Base-by-base conservation (phyloP, 2,329 filamentous ascomycete species). In the Hymenoscyphus linearis region DNA sequence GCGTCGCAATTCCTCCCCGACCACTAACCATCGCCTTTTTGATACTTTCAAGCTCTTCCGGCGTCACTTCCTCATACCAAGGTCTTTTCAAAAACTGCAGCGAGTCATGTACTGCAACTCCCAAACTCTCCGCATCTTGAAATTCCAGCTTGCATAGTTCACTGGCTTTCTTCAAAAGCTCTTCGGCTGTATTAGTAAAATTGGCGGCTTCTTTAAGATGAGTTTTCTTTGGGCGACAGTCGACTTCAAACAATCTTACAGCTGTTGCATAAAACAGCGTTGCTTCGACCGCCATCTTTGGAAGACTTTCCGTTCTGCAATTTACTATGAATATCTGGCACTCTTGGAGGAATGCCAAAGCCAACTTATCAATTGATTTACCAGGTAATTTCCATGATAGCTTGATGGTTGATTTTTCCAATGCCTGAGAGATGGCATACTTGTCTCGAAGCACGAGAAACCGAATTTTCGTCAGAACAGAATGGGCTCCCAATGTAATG, bases 1-100 rank as follows among this genome's bases (percentile, higher is more conserved):
- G 73, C 0, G 74, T 76, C 0, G 72, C 69, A 18, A 78, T 77
- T 0, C 77, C 77, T 0, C 61, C 37, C 0, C 69, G 64, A 7
- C 80, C 80, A 0, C 65, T 73, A 3, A 78, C 72, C 79, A 83
- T 82, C 1, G 79, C 79, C 1, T 64, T 58, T 53, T 79, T 79
- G 62, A 82, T 78, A 2, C 76, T 74, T 0, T 69, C 69, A 7
- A 79, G 52, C 64, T 81, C 79, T 16, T 78, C 75, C 0, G 70
- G 60, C 0, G 77, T 77, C 1, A 80, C 73, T 1, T 70, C 63
- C 31, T 77, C 73, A 58, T 80, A 79, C 64, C 73, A 73, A 9
- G 73, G 66, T 31, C 66, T 68, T 4, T 66, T 50, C 2, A 78
- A 65, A 2, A 79, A 10, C 10, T 64, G 63, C 5, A 70, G 18